A percentile compares a stretch with the other conserved stretches of the same genome.
Conservation (phyloP, 2,329 filamentous ascomycete species). For the Colletotrichum simmondsii region DNA sequence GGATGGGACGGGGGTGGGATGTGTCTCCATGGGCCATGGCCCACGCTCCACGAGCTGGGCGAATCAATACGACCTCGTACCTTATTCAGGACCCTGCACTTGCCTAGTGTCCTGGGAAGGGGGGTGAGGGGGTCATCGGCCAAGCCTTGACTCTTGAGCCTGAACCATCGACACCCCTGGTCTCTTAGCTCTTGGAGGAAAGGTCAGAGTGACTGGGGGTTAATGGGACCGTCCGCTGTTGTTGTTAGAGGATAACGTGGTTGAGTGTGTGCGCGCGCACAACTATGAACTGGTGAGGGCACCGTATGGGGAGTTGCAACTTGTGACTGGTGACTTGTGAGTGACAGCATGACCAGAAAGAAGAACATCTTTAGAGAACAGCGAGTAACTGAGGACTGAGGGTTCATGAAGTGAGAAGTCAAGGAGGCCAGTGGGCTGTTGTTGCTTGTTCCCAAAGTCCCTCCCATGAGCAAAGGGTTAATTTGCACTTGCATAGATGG, state of each 20-base stretch:
- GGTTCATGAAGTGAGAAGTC: not conserved
- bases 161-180: constrained; percentile 19
- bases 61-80: constrained; percentile 35
- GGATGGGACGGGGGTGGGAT: constrained; percentile 20
- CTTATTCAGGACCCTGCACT: constrained; percentile 33
- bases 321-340: not conserved
- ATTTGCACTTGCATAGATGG: constrained; percentile 13
- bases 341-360: constrained; percentile 9
- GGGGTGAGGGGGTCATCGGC: constrained; percentile 20
- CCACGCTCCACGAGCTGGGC: constrained; percentile 13
- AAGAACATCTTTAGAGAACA: not conserved
- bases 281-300: not conserved
- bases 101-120: constrained; percentile 8
- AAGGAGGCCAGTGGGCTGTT: not conserved
- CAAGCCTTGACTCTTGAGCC: constrained; percentile 21
- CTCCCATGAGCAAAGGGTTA: constrained; percentile 1
- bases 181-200: constrained; percentile 7
- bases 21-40: not conserved
- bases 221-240: not conserved
- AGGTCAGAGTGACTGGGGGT: constrained; percentile 12
- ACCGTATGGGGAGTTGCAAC: not conserved
- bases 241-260: not conserved
- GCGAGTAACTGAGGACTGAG: not conserved
- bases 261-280: not conserved
- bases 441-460: constrained; percentile 12